A percentile compares a stretch with the other conserved stretches of the same genome.
Conservation (phyloP, 495 filamentous ascomycete genomes). For the Aeminium ludgeri region DNA sequence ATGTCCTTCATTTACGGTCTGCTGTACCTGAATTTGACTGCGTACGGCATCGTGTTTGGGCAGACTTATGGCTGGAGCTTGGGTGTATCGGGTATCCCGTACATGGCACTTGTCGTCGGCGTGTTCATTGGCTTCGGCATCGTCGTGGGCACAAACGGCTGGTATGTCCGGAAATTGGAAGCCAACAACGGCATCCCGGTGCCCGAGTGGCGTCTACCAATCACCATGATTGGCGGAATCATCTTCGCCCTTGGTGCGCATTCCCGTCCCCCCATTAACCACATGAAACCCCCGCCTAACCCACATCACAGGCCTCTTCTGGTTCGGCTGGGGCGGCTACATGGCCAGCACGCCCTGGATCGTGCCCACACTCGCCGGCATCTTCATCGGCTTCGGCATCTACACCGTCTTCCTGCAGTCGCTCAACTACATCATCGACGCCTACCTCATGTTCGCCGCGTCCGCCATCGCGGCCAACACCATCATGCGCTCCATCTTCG, state of each 20-base stretch:
- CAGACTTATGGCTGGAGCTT: constrained; percentile 32
- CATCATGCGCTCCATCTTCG: constrained; percentile 18
- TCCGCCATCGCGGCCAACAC: constrained; percentile 20
- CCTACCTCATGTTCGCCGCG: constrained; percentile 18
- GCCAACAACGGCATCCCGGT: constrained; percentile 17
- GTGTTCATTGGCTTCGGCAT: constrained; percentile 20
- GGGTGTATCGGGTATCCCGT: constrained; percentile 31
- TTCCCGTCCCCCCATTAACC: background rate
- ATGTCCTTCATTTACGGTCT: constrained; percentile 21
- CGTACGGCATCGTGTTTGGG: constrained; percentile 34
- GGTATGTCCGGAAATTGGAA: constrained; percentile 15
- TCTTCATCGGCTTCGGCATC: constrained; percentile 20
- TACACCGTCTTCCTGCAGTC: constrained; percentile 20
- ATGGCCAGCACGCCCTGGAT: constrained; percentile 20
- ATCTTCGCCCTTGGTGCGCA: constrained; percentile 12
- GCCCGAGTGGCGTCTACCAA: constrained; percentile 23
- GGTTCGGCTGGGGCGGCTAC: constrained; percentile 27
- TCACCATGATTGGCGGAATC: constrained; percentile 18
- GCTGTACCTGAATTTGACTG: constrained; percentile 32
- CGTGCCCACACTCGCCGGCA: constrained; percentile 16
- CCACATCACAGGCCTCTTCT: constrained; percentile 18
- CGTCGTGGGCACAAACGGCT: constrained; percentile 13
- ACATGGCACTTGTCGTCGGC: constrained; percentile 30
- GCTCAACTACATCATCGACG: constrained; percentile 17
- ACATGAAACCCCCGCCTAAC: background rate